phyloP scores from a whole-genome alignment of 192 early-diverging fungal species.

The Coemansia sp. region DNA sequence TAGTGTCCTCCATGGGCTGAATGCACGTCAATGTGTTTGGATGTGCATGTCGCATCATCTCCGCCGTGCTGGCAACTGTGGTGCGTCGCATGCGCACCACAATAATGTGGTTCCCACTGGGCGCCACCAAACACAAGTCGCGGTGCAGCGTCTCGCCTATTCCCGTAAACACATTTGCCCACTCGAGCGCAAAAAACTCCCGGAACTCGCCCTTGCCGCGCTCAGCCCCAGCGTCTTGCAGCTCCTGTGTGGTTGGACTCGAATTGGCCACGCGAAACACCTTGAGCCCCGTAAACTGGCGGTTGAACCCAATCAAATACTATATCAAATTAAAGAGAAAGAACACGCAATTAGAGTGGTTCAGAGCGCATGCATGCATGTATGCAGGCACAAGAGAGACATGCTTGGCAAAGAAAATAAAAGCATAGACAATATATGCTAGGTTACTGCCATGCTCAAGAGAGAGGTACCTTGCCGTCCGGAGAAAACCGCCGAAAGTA shows the following conservation, averaged over 20 bases:
- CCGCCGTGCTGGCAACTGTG: not conserved
- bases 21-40: conserved; percentile 38
- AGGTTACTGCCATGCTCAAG: not conserved
- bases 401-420: no score
- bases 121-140: conserved; percentile 46
- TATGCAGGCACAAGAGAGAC: no score
- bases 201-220: conserved; percentile 42
- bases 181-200: conserved; percentile 43
- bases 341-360: not conserved
- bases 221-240: conserved; percentile 11
- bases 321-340: conserved; percentile 1
- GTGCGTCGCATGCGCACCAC: conserved; percentile 27
- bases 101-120: conserved; percentile 33
- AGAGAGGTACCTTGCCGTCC: conserved; percentile 39
- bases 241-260: conserved; percentile 35
- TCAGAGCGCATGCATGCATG: no score
- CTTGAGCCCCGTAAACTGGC: conserved; percentile 41
- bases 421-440: not conserved
- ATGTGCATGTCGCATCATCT: not conserved
- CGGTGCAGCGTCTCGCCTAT: conserved; percentile 47
- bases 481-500: conserved; percentile 49
- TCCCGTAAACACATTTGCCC: conserved; percentile 33
- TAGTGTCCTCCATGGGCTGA: conserved; percentile 43
- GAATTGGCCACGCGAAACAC: conserved; percentile 27
- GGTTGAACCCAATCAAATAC: conserved; percentile 44